Percentiles rank a stretch among this genome's conserved stretches.
phyloP scores from a whole-genome alignment of 2,329 filamentous ascomycete genomes.

The Sporothrix schenckii region DNA sequence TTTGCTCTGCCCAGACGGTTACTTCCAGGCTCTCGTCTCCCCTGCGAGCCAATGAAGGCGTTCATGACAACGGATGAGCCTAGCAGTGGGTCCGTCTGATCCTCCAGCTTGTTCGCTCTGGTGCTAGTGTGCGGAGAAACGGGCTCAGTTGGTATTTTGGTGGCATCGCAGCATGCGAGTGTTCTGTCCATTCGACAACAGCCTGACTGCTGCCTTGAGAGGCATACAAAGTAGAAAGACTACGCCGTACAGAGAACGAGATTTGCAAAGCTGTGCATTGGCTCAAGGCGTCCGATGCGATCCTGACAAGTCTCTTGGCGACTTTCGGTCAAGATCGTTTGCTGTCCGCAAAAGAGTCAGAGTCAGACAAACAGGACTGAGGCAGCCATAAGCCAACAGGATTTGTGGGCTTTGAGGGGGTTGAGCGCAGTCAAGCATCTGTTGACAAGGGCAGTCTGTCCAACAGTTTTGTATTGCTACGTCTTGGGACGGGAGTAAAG shows the following conservation, averaged over 20 bases:
- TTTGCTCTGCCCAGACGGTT: neutral
- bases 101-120: slow-evolving; percentile 4
- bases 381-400: neutral
- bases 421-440: no score
- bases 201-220: neutral
- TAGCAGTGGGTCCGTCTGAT: neutral
- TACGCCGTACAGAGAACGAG: neutral
- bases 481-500: neutral
- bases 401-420: neutral
- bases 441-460: neutral
- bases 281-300: neutral
- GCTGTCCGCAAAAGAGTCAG: neutral
- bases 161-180: slow-evolving; percentile 4
- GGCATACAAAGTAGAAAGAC: neutral
- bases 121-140: slow-evolving; percentile 21
- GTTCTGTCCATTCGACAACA: neutral
- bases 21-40: neutral
- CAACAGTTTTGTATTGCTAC: neutral
- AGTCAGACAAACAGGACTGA: neutral
- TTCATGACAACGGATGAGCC: neutral
- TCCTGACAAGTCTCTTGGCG: neutral
- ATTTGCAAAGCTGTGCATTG: slow-evolving; percentile 1
- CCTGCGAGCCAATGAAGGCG: slow-evolving; percentile 8
- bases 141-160: slow-evolving; percentile 11
- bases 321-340: neutral